Evolutionary conservation across 306 rosid species (phyloP).

Genomic region (Citrullus amarus): DNA sequence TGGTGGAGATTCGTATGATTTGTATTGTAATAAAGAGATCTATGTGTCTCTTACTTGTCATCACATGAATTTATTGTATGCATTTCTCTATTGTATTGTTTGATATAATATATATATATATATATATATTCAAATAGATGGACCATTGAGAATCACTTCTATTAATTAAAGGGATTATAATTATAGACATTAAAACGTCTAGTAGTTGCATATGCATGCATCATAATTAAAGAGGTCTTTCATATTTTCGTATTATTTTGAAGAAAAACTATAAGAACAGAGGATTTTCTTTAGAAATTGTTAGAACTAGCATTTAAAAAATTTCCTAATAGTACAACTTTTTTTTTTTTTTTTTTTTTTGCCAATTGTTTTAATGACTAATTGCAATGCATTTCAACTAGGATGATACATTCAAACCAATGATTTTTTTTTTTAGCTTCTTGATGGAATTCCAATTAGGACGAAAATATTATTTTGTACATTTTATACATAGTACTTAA

Average conservation of each 20-base stretch:
- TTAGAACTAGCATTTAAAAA: too few relatives aligned
- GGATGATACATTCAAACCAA: too few relatives aligned
- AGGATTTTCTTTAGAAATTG: neutral
- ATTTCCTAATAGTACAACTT: too few relatives aligned
- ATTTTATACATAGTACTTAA: too few relatives aligned
- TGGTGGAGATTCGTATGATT: neutral
- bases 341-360: too few relatives aligned
- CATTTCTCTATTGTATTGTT: neutral
- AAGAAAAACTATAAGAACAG: neutral
- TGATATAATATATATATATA: neutral
- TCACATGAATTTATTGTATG: neutral
- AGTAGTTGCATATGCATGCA: slow-evolving; percentile 1
- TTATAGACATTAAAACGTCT: neutral
- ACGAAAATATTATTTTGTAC: too few relatives aligned
- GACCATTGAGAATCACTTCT: neutral
- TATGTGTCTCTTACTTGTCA: neutral
- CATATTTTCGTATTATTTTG: neutral
- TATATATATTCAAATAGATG: neutral
- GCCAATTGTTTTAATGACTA: too few relatives aligned
- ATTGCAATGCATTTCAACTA: too few relatives aligned
- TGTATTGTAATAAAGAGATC: neutral
- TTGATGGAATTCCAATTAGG: too few relatives aligned
- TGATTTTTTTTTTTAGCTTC: too few relatives aligned
- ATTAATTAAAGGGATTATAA: neutral
- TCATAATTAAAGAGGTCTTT: neutral